Conservation (phyloP, 768 basidiomycete species). For the Dioszegia hungarica region DNA sequence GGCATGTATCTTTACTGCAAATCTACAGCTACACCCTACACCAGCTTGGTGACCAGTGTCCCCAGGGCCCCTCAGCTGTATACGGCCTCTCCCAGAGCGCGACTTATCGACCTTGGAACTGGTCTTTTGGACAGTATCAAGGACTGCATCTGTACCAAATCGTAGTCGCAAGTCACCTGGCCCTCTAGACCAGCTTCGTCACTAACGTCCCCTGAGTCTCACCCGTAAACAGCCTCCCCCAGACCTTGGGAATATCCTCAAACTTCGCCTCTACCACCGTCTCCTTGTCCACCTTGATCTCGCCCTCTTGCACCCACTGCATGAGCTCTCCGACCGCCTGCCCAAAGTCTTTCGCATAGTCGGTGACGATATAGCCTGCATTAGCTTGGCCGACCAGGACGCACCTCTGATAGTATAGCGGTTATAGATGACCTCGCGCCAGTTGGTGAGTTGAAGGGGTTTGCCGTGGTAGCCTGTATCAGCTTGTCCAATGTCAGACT, state of each 20-base stretch:
- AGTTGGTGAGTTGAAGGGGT: constrained; percentile 14
- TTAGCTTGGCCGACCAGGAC: constrained; percentile 1
- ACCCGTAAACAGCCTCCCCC: constrained; percentile 30
- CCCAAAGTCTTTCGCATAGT: constrained; percentile 12
- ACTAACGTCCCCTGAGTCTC: constrained; percentile 38
- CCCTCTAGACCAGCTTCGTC: constrained; percentile 25
- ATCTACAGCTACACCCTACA: too few relatives aligned
- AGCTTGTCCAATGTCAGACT: constrained; percentile 2
- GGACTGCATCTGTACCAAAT: too few relatives aligned
- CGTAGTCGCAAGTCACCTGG: too few relatives aligned
- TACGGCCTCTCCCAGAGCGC: too few relatives aligned
- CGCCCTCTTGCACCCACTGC: constrained; percentile 28
- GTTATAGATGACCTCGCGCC: constrained; percentile 31
- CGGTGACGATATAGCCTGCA: constrained; percentile 26
- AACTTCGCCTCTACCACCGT: constrained; percentile 36
- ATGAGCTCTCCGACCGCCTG: constrained; percentile 18
- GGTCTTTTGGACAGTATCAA: too few relatives aligned
- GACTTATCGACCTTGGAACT: too few relatives aligned
- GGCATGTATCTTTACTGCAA: too few relatives aligned
- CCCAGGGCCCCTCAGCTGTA: too few relatives aligned
- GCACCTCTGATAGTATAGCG: constrained; percentile 34
- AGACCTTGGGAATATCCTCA: constrained; percentile 37
- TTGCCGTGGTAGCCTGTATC: constrained; percentile 17
- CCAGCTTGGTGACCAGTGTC: too few relatives aligned
- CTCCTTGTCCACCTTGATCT: constrained; percentile 27